Conservation (phyloP, 2,329 filamentous ascomycete species). For the Thielaviopsis musarum region DNA sequence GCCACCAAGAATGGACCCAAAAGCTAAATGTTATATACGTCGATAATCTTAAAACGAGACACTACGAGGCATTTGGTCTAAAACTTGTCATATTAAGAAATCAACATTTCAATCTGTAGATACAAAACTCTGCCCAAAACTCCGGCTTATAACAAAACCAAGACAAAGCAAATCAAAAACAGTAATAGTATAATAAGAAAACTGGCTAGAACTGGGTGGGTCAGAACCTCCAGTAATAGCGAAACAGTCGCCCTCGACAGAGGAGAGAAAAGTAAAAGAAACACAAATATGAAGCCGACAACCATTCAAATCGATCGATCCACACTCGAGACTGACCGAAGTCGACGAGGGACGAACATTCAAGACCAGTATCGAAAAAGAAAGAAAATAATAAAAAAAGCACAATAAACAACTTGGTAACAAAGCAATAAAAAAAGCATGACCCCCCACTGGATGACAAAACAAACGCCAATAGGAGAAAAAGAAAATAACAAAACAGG, state of each 20-base stretch:
- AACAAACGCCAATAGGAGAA: background rate
- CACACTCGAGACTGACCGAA: background rate
- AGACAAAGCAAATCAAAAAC: background rate
- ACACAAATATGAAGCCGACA: background rate
- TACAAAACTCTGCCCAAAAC: background rate
- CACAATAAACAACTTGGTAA: background rate
- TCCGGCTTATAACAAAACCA: background rate
- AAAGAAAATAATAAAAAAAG: background rate
- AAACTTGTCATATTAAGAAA: background rate
- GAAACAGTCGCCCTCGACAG: background rate
- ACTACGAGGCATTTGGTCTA: background rate
- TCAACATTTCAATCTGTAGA: background rate
- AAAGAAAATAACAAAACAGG: background rate
- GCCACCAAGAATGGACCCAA: slow-evolving; percentile 14
- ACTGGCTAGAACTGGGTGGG: background rate
- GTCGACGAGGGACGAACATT: background rate
- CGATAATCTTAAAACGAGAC: background rate
- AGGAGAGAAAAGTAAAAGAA: background rate
- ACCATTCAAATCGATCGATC: background rate
- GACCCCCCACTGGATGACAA: background rate
- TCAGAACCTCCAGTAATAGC: background rate
- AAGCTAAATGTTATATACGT: background rate
- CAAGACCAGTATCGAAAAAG: background rate
- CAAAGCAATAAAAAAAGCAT: background rate
- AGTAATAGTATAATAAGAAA: background rate